These are phyloP conservation scores for Verticillium nubilum DNA, from an alignment of 2,329 filamentous ascomycete genomes.

Conservation along the genomic window DNA sequence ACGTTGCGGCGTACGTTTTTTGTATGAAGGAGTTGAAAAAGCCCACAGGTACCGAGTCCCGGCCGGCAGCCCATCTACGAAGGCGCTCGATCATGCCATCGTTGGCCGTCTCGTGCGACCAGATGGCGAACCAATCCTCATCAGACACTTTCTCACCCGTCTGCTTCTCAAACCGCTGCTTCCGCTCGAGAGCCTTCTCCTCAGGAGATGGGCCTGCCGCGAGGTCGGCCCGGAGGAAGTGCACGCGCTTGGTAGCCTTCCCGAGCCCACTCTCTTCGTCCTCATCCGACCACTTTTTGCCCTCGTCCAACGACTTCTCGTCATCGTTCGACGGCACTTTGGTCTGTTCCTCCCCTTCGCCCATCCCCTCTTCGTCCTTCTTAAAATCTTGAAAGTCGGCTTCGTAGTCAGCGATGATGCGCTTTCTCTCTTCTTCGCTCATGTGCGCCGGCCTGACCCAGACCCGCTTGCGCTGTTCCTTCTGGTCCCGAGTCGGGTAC, in stretches of 20 bases:
- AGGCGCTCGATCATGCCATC: conserved; percentile 10
- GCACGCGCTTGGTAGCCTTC: background rate
- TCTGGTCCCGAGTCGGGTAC: background rate
- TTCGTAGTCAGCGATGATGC: background rate
- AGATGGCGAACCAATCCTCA: conserved; percentile 7
- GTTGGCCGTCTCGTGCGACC: conserved; percentile 8
- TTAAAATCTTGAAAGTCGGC: background rate
- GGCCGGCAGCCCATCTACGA: conserved; percentile 9
- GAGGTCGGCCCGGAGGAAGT: background rate
- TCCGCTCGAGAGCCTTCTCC: conserved; percentile 4
- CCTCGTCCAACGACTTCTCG: background rate
- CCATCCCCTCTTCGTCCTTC: background rate
- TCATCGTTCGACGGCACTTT: background rate
- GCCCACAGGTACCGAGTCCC: conserved; percentile 4
- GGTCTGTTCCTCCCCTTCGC: no score
- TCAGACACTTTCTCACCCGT: conserved; percentile 8
- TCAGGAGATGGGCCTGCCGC: conserved; percentile 1
- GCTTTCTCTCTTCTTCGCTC: background rate
- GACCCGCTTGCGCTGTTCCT: background rate
- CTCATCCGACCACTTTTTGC: background rate
- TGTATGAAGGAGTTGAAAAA: conserved; percentile 9
- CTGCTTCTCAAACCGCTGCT: conserved; percentile 4
- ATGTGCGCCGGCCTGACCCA: background rate
- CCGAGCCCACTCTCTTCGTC: background rate
- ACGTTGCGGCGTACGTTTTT: conserved; percentile 5